Conservation (phyloP, 345 rosid genomes). For the Eucalyptus coolabah region DNA sequence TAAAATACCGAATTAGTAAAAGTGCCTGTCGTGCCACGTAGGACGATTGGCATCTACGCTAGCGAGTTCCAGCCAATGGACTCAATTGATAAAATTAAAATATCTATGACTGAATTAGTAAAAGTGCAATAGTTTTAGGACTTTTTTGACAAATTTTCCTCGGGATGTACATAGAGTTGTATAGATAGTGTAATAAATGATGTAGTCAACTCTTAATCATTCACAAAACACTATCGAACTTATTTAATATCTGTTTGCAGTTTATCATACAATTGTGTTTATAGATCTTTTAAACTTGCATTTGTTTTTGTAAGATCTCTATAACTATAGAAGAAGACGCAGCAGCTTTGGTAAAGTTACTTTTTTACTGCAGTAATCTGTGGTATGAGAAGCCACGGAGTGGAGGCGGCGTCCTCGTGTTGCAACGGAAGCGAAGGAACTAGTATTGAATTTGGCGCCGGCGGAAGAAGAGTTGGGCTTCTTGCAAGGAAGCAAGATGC, state of each 20-base stretch:
- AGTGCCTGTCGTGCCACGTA: fast-evolving
- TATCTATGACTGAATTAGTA: too few species aligned
- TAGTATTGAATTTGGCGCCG: conserved; percentile 20
- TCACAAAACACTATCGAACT: neutral
- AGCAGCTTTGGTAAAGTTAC: neutral
- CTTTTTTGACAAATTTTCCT: too few species aligned
- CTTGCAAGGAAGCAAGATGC: conserved; percentile 46
- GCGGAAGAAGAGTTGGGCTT: neutral
- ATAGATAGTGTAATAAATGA: neutral
- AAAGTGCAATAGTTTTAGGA: too few species aligned
- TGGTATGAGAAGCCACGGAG: conserved; percentile 9
- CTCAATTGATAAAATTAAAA: too few species aligned
- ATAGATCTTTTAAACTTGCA: neutral
- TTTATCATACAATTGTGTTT: neutral
- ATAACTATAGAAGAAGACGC: neutral
- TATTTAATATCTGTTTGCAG: neutral
- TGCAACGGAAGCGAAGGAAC: neutral
- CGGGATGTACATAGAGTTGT: neutral
- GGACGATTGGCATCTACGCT: fast-evolving
- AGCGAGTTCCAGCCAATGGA: fast-evolving
- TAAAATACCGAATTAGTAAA: too few species aligned
- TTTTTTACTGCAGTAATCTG: conserved; percentile 16
- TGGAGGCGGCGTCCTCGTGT: conserved; percentile 28
- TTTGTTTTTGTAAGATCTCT: neutral
- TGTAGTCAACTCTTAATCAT: neutral